phyloP scores from a whole-genome alignment of 257 asterid genomes.

The Nemophila menziesii region DNA sequence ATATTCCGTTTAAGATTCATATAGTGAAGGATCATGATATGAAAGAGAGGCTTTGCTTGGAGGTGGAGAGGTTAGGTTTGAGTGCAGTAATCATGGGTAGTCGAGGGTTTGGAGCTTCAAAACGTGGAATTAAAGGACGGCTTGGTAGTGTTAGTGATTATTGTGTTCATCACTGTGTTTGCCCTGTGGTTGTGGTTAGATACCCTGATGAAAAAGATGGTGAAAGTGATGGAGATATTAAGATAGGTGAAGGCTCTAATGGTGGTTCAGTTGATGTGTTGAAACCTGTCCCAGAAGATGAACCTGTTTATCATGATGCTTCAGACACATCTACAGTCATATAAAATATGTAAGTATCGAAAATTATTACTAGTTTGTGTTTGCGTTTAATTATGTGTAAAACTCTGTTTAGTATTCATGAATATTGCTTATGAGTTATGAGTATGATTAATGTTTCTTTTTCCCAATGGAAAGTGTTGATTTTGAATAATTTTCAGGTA shows the following conservation, averaged over 20 bases:
- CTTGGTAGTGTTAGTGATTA: slow-evolving; percentile 39
- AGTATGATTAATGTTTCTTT: no score
- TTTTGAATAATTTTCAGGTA: background rate
- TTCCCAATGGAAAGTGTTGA: no score
- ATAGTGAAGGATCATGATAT: slow-evolving; percentile 36
- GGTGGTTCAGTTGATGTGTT: slow-evolving; percentile 11
- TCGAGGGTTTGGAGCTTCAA: slow-evolving; percentile 31
- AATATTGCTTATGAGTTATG: no score
- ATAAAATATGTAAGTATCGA: background rate
- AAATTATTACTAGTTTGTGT: background rate
- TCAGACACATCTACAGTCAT: slow-evolving; percentile 15
- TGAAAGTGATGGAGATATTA: slow-evolving; percentile 6
- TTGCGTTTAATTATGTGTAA: no score
- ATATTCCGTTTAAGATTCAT: slow-evolving; percentile 24
- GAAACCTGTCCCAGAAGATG: slow-evolving; percentile 24
- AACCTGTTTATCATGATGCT: slow-evolving; percentile 23
- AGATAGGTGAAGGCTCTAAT: slow-evolving; percentile 3
- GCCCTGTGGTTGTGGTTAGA: slow-evolving; percentile 37
- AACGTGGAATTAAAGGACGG: slow-evolving; percentile 18
- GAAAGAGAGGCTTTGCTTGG: slow-evolving; percentile 37
- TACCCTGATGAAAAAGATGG: slow-evolving; percentile 27
- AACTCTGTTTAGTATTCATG: no score
- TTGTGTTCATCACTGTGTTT: slow-evolving; percentile 33
- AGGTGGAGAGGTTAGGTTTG: slow-evolving; percentile 33
- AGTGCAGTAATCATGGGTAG: slow-evolving; percentile 35